Evolutionary conservation across 2,329 filamentous ascomycete species (phyloP), one percentile per base, ranked within the genome.

Genomic region (Phaeosphaeriaceae sp.): DNA sequence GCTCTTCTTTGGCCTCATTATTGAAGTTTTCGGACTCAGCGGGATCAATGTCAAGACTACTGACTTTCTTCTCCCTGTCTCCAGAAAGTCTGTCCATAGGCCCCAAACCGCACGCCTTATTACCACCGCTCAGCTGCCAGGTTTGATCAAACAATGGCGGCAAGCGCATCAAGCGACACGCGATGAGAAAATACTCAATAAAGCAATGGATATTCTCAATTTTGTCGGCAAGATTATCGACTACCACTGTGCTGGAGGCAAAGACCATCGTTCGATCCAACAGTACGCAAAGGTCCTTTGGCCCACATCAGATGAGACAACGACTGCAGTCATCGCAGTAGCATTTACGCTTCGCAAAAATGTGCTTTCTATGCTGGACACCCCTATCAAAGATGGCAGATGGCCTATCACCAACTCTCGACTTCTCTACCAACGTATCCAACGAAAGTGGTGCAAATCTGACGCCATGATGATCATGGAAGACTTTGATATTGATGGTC

Each of bases 381-480:
- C 36, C 23, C 37, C 47, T 20, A 41, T 37, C 18, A 50, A 39
- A 11, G 47, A 34, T 11, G 50, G 46, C 6, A 30, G 50, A 15
- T 54, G 50, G 50, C 50, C 50, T 20, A 42, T 54, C 21, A 54
- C 50, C 20, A 54, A 54, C 32, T 54, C 50, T 17, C 26, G 35
- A 20, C 29, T 54, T 15, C 17, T 54, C 21, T 46, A 44, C 34
- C 48, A 48, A 30, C 52, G 52, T 18, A 48, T 55, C 20, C 52
- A 48, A 37, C 42, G 52, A 28, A 55, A 55, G 32, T 55, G 52
- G 52, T 55, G 52, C 46, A 51, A 42, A 34, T 50, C 46, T 21
- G 52, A 55, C 42, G 52, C 52, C 18, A 47, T 47, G 16, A 55
- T 55, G 52, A 55, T 55, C 23, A 55, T 55, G 52, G 52, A 55